phyloP scores from a whole-genome alignment of 2,329 filamentous ascomycete genomes.

The Cadophora gregata region DNA sequence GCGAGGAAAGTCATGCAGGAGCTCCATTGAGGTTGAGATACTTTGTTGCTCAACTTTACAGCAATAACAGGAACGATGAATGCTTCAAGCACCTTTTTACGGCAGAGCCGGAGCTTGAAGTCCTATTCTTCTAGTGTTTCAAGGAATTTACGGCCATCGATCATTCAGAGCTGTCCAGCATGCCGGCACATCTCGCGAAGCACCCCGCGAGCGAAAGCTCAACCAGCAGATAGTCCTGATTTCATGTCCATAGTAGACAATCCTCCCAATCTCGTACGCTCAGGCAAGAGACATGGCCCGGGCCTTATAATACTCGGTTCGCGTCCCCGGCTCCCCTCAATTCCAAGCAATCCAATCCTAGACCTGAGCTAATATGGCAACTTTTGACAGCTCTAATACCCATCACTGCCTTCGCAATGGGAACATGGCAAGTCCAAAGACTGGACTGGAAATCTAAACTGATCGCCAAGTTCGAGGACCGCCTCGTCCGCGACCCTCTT shows the following conservation, averaged over 20 bases:
- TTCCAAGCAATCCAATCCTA: neutral
- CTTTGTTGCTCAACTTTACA: neutral
- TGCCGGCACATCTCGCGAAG: constrained; percentile 40
- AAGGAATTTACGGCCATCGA: constrained; percentile 19
- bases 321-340: constrained; percentile 1
- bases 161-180: constrained; percentile 32
- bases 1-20: neutral
- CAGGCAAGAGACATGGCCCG: constrained; percentile 73
- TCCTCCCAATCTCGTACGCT: constrained; percentile 80
- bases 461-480: constrained; percentile 90
- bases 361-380: constrained; percentile 10
- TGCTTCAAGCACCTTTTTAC: constrained; percentile 25
- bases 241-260: constrained; percentile 90
- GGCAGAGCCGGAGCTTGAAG: constrained; percentile 25
- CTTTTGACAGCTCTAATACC: constrained; percentile 70
- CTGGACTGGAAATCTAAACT: constrained; percentile 94
- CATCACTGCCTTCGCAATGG: constrained; percentile 85
- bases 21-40: neutral
- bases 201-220: constrained; percentile 29
- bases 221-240: constrained; percentile 70
- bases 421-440: constrained; percentile 94
- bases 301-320: constrained; percentile 79
- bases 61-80: constrained; percentile 32
- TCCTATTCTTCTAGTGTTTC: neutral
- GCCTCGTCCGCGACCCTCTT: constrained; percentile 82